Base-by-base conservation (phyloP, 2,329 filamentous ascomycete genomes). In the Monosporascus cannonballus region DNA sequence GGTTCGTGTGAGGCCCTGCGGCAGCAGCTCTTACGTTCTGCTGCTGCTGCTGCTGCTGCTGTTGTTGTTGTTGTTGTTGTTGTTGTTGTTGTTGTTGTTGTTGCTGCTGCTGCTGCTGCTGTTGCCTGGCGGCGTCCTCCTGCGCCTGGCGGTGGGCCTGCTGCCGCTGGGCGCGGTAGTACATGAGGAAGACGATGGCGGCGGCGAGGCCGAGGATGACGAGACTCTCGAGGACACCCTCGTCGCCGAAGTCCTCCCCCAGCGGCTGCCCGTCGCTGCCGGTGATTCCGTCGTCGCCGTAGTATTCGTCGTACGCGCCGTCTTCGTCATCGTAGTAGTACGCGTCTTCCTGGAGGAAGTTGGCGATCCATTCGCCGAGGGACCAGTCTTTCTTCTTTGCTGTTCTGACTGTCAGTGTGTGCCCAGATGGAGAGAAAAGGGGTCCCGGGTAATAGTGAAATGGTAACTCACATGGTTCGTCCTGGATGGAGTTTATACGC, bases 401-500 rank as follows among this genome's bases (percentile, higher is more conserved):
- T 91, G 61, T 34, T 49, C 1, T 20, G 24, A 6, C 58, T 47
- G 46, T 75, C 63, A 75, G 65, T 54, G 20, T 8, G 5, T n/a
- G 25, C 48, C 20, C 3, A 15, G n/a, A 49, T 22, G 41, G 18
- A 9, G 24, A 41, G 24, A 36, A 24, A 9, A 47, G 37, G 42
- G 27, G 25, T 14, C 30, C 30, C 2, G 30, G 9, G 30, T 5
- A 14, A 14, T 34, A 34, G 4, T 14, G 11, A 34, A 34, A 34
- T 45, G 17, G 15, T 15, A n/a, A 70, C 82, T 75, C 80, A 93
- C 89, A 80, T 62, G 88, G 87, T 57, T 96, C 93, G 59, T 96
- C 90, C 62, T 89, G 86, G 48, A 97, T 97, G 17, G 89, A 90
- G 64, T 97, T 96, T 56, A 97, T 83, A 20, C 86, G 83, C n/a